A percentile compares a stretch with the other conserved stretches of the same genome.
phyloP scores from a whole-genome alignment of 495 filamentous ascomycete genomes.

The Xylaria cubensis region DNA sequence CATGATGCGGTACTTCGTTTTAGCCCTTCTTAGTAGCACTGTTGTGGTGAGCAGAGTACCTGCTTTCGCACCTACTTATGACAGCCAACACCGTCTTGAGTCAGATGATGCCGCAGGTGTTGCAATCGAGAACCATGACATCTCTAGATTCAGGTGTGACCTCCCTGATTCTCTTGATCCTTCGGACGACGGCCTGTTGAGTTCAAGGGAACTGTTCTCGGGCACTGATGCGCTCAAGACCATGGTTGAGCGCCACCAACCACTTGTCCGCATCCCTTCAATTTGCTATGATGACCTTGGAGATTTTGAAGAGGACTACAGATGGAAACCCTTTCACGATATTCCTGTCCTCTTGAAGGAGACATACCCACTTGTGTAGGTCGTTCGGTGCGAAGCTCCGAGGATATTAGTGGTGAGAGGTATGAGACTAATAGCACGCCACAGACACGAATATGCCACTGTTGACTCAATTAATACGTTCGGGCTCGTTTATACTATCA shows the following conservation, averaged over 20 bases:
- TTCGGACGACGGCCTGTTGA: slow-evolving; percentile 2
- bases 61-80: not conserved
- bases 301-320: slow-evolving; percentile 51
- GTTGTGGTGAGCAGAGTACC: not conserved
- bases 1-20: not conserved
- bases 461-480: slow-evolving; percentile 64
- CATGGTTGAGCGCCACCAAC: slow-evolving; percentile 36
- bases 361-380: slow-evolving; percentile 50
- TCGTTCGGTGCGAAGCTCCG: not conserved
- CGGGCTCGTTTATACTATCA: slow-evolving; percentile 63
- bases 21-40: not conserved
- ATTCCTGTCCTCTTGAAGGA: slow-evolving; percentile 49
- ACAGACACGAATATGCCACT: slow-evolving; percentile 35
- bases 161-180: not conserved
- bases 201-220: slow-evolving; percentile 8
- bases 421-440: not conserved
- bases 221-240: not conserved
- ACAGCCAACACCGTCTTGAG: not conserved
- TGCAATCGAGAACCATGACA: not conserved
- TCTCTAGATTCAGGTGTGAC: slow-evolving; percentile 1
- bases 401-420: not conserved
- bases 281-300: slow-evolving; percentile 59
- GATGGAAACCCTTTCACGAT: slow-evolving; percentile 54
- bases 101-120: not conserved
- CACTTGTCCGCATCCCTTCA: slow-evolving; percentile 51